A percentile compares a stretch with the other conserved stretches of the same genome.
Evolutionary conservation across 352 stramenopile species (phyloP).

Genomic region (Pilasporangium apinafurcum): DNA sequence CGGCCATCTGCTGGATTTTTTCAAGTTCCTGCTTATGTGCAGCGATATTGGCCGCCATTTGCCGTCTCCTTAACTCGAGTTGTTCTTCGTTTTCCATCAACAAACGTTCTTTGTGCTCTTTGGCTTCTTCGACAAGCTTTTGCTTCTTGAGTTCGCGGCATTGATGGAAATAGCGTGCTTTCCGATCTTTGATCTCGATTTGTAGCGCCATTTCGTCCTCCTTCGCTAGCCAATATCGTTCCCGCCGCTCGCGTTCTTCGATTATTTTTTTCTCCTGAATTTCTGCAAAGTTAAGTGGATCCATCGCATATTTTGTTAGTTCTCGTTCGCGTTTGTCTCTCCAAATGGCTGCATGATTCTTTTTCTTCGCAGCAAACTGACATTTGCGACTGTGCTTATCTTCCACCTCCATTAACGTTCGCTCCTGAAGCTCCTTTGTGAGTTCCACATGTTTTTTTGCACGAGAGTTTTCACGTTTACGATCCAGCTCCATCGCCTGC

Average conservation of each 20-base stretch:
- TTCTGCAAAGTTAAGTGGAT: slow-evolving; percentile 49
- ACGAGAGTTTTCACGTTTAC: slow-evolving; percentile 16
- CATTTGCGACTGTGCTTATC: slow-evolving; percentile 29
- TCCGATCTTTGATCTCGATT: slow-evolving; percentile 27
- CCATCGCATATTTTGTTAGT: slow-evolving; percentile 28
- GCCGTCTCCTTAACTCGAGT: too few species aligned
- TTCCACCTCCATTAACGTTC: slow-evolving; percentile 24
- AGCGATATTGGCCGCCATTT: slow-evolving; percentile 3
- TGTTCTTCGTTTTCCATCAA: slow-evolving; percentile 47
- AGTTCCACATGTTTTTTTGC: slow-evolving; percentile 29
- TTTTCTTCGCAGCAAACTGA: slow-evolving; percentile 34
- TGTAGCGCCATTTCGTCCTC: slow-evolving; percentile 22
- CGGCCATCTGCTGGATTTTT: slow-evolving; percentile 34
- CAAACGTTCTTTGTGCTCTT: slow-evolving; percentile 19
- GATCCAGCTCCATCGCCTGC: slow-evolving; percentile 12
- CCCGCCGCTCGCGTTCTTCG: slow-evolving; percentile 45
- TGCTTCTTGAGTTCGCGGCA: slow-evolving; percentile 25
- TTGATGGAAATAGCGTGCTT: slow-evolving; percentile 29
- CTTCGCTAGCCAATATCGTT: slow-evolving; percentile 32
- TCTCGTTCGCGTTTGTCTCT: slow-evolving; percentile 40
- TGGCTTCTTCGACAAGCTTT: slow-evolving; percentile 17
- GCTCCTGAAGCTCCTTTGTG: slow-evolving; percentile 19
- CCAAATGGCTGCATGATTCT: slow-evolving; percentile 27
- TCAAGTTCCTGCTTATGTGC: slow-evolving; percentile 16
- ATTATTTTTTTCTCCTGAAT: slow-evolving; percentile 26